Evolutionary conservation across 2,329 filamentous ascomycete genomes (phyloP), one percentile per base, ranked within the genome.

Genomic region (Trichoderma breve): DNA sequence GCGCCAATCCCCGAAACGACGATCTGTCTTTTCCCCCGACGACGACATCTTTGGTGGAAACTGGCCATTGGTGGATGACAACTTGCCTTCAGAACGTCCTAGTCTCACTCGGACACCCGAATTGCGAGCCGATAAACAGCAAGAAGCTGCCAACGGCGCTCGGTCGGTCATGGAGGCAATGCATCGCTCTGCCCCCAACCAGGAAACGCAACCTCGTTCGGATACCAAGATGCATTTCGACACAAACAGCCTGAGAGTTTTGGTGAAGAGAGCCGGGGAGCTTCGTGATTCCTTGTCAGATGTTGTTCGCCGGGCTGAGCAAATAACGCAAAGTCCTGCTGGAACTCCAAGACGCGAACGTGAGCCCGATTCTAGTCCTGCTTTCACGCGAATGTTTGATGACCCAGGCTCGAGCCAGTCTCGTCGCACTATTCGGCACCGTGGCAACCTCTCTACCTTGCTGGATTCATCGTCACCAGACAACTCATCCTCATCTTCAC

Each of bases 371-470:
- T 89, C 87, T 3, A 91, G 89, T 76, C 90, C 90, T n/a, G 89
- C 90, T 1, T 92, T 92, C 74, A 91, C 89, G 3, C 83, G 88
- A 28, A 88, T 92, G 47, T 92, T 92, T 75, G 88, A 89, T 11
- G 88, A 91, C 58, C 89, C 89, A 1, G 84, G 84, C 51, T 83
- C 86, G 14, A 90, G 85, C 72, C 87, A 88, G 4, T 83, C 87
- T 26, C 85, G 84, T 74, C 83, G 85, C 72, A 77, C 85, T 9
- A 82, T 83, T 32, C 85, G 86, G 75, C 88, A 84, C 73, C 87
- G 86, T 39, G 88, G 87, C 75, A 87, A 82, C 75, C 57, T 70
- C 4, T 88, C 84, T 73, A 86, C 88, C 2, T 81, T 86, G 2
- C 80, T 87, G 67, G 85, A 84, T 72, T 80, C 80, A 68, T 80